Evolutionary conservation across 2,329 filamentous ascomycete genomes (phyloP), one percentile per base, ranked within the genome.

Genomic region (Metarhizium brunneum): DNA sequence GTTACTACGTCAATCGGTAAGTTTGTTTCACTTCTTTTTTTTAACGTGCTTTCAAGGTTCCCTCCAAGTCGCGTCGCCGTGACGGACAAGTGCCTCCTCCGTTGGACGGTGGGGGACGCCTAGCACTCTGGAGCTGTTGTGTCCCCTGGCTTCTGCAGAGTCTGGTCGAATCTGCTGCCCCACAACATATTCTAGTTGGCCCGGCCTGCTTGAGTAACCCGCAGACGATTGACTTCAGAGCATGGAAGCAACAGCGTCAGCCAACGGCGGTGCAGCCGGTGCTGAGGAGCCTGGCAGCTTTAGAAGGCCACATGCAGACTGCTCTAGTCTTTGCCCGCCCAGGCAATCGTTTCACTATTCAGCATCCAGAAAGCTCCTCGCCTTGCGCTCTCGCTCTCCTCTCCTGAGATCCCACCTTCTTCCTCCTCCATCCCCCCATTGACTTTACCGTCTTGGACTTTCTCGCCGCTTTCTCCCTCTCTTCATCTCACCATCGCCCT

Each of bases 341-440:
- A 25, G 25, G 25, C 25, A 25, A 2, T 11, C 32, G 32, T 7
- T 40, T 40, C n/a, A 20, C 42, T 20, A 18, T 45, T 20, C 42
- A 45, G 30, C 49, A 50, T 50, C 30, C 29, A 42, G 40, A 56
- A 56, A 56, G 42, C 52, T 35, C 11, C 10, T 42, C 43, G 3
- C 30, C 52, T 48, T 48, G 30, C 35, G 11, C 38, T 38, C 35
- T 52, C 53, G n/a, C 48, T 43, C 40, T 5, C 14, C 30, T 42
- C 51, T 53, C 29, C 47, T 16, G 18, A 48, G 30, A 36, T 36
- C 51, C 30, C 13, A 30, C 13, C 45, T 11, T 18, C 52, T 35
- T 5, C 16, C 16, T 6, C 25, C 25, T 52, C 32, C 32, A 11
- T 50, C 6, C n/a, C 50, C 30, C 42, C 49, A 32, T 52, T 25